phyloP scores from a whole-genome alignment of 129 eudicot genomes.

The Escallonia herrerae region DNA sequence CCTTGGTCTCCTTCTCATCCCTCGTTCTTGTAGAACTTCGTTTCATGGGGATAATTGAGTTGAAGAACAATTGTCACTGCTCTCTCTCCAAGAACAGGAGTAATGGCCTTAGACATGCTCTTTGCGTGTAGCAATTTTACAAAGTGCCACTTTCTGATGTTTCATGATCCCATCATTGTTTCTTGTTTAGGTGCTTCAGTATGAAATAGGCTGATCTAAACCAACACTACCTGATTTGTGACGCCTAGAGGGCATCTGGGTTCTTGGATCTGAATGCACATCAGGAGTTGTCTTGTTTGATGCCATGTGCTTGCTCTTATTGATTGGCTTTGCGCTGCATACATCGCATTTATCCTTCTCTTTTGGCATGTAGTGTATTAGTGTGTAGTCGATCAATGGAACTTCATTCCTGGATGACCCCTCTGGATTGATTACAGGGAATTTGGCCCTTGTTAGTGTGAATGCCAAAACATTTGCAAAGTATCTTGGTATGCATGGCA shows the following conservation, averaged over 20 bases:
- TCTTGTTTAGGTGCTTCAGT: not conserved
- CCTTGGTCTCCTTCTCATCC: slow-evolving; percentile 85
- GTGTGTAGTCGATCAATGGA: too few relatives aligned
- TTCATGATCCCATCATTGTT: not conserved
- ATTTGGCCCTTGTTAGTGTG: too few relatives aligned
- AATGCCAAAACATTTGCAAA: too few relatives aligned
- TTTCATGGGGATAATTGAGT: slow-evolving; percentile 82
- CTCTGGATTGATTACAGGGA: too few relatives aligned
- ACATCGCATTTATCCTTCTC: too few relatives aligned
- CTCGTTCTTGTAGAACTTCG: slow-evolving; percentile 65
- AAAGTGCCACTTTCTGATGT: not conserved
- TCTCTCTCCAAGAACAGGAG: slow-evolving; percentile 41
- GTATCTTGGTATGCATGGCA: too few relatives aligned
- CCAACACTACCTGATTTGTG: not conserved
- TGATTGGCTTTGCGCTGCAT: not conserved
- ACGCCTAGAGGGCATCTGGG: not conserved
- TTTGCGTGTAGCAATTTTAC: not conserved
- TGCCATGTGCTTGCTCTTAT: not conserved
- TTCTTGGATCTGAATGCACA: not conserved
- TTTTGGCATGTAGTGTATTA: too few relatives aligned
- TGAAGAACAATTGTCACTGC: slow-evolving; percentile 58
- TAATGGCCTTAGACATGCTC: not conserved
- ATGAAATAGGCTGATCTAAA: not conserved
- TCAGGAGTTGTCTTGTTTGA: not conserved
- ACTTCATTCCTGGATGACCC: too few relatives aligned